Evolutionary conservation across 139 green algal genomes (phyloP).

Genomic region (Diplosphaera chodatii): DNA sequence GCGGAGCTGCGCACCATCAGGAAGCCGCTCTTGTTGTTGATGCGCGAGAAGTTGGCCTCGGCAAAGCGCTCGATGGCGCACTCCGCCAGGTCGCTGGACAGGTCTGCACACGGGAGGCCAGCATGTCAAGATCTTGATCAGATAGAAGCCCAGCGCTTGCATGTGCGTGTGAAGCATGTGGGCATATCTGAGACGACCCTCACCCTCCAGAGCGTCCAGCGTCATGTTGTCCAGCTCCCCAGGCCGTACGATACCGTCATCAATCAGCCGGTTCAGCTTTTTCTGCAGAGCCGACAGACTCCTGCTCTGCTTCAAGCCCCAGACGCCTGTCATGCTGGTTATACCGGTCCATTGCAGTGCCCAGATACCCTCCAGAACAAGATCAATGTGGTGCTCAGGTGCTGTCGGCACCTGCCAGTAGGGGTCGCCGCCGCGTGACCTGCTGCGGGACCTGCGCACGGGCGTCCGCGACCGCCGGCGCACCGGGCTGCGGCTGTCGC

Average conservation of each 20-base stretch:
- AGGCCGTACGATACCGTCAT: slow-evolving; percentile 26
- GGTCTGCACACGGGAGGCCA: too few relatives aligned
- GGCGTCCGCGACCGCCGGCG: background rate
- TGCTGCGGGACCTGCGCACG: background rate
- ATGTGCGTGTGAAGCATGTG: too few relatives aligned
- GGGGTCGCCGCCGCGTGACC: background rate
- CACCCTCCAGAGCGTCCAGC: slow-evolving; percentile 38
- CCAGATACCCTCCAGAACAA: too few relatives aligned
- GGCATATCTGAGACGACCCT: too few relatives aligned
- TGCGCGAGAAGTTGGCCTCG: slow-evolving; percentile 36
- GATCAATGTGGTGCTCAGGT: too few relatives aligned
- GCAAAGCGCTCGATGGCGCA: slow-evolving; percentile 38
- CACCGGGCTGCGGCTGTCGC: background rate
- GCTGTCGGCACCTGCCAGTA: slow-evolving; percentile 1
- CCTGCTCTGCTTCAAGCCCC: too few relatives aligned
- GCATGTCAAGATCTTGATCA: too few relatives aligned
- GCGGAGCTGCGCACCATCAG: slow-evolving; percentile 12
- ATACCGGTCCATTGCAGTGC: too few relatives aligned
- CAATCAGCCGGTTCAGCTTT: slow-evolving; percentile 38
- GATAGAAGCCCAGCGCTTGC: too few relatives aligned
- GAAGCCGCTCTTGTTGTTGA: slow-evolving; percentile 35
- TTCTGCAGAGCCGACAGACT: too few relatives aligned
- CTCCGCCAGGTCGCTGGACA: slow-evolving; percentile 27
- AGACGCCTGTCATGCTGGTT: too few relatives aligned
- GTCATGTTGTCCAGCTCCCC: slow-evolving; percentile 30